Conservation (phyloP, 139 green algal species). For the Micractinium sp. region DNA sequence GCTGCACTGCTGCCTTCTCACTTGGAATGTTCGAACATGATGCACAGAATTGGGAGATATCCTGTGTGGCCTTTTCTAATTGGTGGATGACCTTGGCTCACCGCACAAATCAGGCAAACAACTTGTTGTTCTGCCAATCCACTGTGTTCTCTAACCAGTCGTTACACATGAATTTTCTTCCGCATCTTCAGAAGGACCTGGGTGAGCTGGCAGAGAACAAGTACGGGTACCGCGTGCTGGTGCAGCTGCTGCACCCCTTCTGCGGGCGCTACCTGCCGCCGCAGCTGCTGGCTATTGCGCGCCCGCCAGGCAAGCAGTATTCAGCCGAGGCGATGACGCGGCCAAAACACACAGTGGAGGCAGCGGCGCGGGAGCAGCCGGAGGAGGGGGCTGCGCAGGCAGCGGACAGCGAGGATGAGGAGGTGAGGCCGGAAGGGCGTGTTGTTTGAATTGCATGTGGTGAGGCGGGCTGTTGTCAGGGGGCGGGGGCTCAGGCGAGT, state of each 20-base stretch:
- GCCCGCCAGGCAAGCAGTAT: conserved; percentile 51
- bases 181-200: conserved; percentile 62
- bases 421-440: neutral
- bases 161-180: neutral
- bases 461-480: too few species aligned
- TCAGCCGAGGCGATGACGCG: conserved; percentile 2
- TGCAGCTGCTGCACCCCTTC: conserved; percentile 79
- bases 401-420: neutral
- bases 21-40: neutral
- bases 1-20: neutral
- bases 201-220: conserved; percentile 57
- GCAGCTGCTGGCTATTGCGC: conserved; percentile 56
- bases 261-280: conserved; percentile 71
- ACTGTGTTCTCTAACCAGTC: neutral
- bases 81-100: neutral
- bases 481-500: too few species aligned
- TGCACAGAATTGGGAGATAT: too few species aligned
- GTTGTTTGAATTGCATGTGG: too few species aligned
- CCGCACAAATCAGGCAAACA: neutral
- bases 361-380: neutral
- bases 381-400: neutral
- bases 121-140: too few species aligned
- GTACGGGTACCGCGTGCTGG: conserved; percentile 61
- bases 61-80: too few species aligned
- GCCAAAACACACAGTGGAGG: conserved; percentile 3